Evolutionary conservation across 805 yeast species (phyloP).

Genomic region (Komagataella ulmi): DNA sequence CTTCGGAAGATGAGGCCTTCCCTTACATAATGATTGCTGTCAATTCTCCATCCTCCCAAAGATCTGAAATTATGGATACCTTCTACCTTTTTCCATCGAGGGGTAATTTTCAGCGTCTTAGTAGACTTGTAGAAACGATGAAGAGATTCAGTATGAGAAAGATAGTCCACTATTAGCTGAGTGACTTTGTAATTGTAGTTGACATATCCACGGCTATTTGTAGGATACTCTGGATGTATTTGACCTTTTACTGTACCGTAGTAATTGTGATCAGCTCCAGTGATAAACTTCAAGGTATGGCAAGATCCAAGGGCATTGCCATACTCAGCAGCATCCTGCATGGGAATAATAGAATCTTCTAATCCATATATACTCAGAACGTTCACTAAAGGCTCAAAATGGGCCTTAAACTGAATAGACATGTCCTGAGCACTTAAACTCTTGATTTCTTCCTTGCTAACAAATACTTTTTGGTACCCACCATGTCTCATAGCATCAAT

Average conservation of each 20-base stretch:
- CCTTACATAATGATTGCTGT: conserved; percentile 27
- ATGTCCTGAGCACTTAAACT: conserved; percentile 38
- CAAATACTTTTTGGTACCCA: conserved; percentile 22
- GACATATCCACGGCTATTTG: conserved; percentile 28
- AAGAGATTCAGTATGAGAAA: conserved; percentile 28
- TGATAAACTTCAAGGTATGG: conserved; percentile 43
- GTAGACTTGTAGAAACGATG: conserved; percentile 32
- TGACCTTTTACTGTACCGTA: conserved; percentile 34
- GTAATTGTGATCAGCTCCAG: conserved; percentile 72
- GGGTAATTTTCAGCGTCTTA: conserved; percentile 21
- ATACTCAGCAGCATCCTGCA: conserved; percentile 44
- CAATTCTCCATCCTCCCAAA: conserved; percentile 58
- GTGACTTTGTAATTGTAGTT: conserved; percentile 48
- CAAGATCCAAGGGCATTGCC: conserved; percentile 46
- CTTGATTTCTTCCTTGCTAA: conserved; percentile 36
- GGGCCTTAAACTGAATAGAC: conserved; percentile 23
- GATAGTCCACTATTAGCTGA: conserved; percentile 32
- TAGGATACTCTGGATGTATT: conserved; percentile 22
- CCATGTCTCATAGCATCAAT: conserved; percentile 38
- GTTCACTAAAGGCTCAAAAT: conserved; percentile 23
- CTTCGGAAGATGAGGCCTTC: conserved; percentile 47
- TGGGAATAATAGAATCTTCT: conserved; percentile 52
- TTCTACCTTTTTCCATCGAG: conserved; percentile 51
- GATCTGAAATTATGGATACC: conserved; percentile 70
- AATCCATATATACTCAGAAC: conserved; percentile 64